A percentile compares a stretch with the other conserved stretches of the same genome.
These are phyloP conservation scores for Macadamia tetraphylla DNA, from an alignment of 164 flowering plant species.

Conservation along the genomic window DNA sequence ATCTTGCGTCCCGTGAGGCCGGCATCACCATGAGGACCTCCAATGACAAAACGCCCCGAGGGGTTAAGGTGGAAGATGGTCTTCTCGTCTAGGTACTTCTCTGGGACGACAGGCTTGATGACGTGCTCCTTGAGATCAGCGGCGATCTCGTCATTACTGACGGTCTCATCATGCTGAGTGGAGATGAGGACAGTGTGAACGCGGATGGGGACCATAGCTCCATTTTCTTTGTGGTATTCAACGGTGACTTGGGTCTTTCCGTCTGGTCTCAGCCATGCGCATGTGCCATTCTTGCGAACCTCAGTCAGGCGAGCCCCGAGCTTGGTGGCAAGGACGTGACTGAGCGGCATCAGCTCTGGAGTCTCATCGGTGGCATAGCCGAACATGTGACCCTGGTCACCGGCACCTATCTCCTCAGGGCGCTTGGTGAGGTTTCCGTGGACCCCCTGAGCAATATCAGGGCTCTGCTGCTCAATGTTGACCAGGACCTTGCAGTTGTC, in stretches of 20 bases:
- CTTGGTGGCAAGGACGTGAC: conserved; percentile 62
- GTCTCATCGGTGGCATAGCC: conserved; percentile 75
- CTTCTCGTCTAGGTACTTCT: conserved; percentile 58
- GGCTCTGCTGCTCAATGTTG: conserved; percentile 74
- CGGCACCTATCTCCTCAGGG: conserved; percentile 72
- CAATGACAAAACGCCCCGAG: conserved; percentile 64
- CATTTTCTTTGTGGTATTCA: conserved; percentile 55
- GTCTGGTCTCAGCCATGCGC: conserved; percentile 68
- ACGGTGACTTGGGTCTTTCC: conserved; percentile 72
- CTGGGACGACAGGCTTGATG: conserved; percentile 57
- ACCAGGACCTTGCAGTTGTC: conserved; percentile 70
- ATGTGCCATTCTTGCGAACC: conserved; percentile 62
- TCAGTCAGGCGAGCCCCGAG: conserved; percentile 58
- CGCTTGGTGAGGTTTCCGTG: conserved; percentile 64
- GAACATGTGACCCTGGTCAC: conserved; percentile 70
- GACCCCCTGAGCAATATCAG: conserved; percentile 73
- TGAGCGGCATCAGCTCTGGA: conserved; percentile 64
- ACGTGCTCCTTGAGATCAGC: conserved; percentile 65
- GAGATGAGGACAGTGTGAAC: conserved; percentile 70
- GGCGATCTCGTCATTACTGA: conserved; percentile 61
- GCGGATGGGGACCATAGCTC: conserved; percentile 63
- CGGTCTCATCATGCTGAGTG: conserved; percentile 68
- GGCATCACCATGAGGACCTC: conserved; percentile 76
- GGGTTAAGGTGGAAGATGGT: conserved; percentile 71
- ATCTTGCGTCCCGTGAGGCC: conserved; percentile 76